Base-by-base conservation (phyloP, 2,329 filamentous ascomycete genomes). In the Colletotrichum orchidophilum region DNA sequence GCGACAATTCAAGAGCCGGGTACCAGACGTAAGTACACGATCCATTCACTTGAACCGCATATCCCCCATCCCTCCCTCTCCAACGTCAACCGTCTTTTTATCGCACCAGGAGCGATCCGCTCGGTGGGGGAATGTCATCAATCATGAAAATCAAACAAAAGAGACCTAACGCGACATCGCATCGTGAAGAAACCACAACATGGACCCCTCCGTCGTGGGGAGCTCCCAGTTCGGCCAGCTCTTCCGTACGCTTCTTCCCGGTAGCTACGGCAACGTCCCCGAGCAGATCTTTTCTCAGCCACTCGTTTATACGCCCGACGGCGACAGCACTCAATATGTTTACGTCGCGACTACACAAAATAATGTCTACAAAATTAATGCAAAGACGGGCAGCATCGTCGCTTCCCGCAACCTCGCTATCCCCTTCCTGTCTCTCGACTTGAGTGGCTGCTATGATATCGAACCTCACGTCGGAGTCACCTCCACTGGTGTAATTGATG, bases 301-400 rank as follows among this genome's bases (percentile, higher is more conserved):
- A 24, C 75, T 84, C 49, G 80, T 83, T 24, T 84, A 88, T 77
- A 90, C 88, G 1, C 82, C 86, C 15, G 69, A 61, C 35, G 81
- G 81, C 27, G 82, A 82, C 24, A 78, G 78, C 3, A 81, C 81
- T 11, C 87, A 90, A 78, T 87, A 85, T 66, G 83, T 90, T 49
- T 90, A 86, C 73, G 78, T 88, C 12, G 84, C 88, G 2, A 89
- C 88, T 0, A 87, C 87, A 0, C 87, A 88, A 75, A 90, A 90
- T 77, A 88, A 88, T 61, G 76, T 89, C 7, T 88, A 89, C 76
- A 89, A 87, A 72, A 77, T 90, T 35, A 81, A 90, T 74, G 86
- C 86, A 0, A 86, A 86, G 75, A 88, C 86, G 0, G 87, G 87
- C 26, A 81, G 78, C 3, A 86, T 89, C 26, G 73, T 89, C n/a